Evolutionary conservation across 352 stramenopile species (phyloP), one percentile per base, ranked within the genome.

Genomic region (Phytopythium kandeliae): DNA sequence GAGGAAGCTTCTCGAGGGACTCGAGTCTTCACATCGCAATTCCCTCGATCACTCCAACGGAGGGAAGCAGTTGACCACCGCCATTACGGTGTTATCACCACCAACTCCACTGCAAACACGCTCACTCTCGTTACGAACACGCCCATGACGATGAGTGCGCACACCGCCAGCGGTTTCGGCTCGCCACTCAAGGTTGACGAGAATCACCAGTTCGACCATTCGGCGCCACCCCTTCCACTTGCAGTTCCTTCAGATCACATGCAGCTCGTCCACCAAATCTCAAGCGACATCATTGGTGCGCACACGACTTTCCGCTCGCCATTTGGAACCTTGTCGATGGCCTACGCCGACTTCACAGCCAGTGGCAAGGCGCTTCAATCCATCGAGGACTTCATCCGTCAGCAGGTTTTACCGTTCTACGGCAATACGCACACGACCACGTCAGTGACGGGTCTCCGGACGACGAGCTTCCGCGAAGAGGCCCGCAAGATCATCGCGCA

Each of bases 401-500:
- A 82, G 33, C 67, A 89, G 15, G 96, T 98, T 26, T 62, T 98
- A 44, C 95, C 96, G 1, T 81, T 96, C 10, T 98, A 98, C 64
- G 95, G 92, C 34, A 99, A 99, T 66, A 99, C 96, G 17, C 96
- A 99, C 71, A 98, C 96, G 12, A 92, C 38, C 38, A 87, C 80
- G 2, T 94, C 78, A 11, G 69, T 78, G 46, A 85, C 72, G 28
- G 77, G 78, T 0, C 51, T 85, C n/a, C 78, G 86, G 48, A 96
- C 78, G 22, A 98, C 93, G 7, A 96, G 85, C 15, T 98, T 98
- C 67, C 86, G 95, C 10, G 72, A 95, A 47, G 96, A 99, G 59
- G 91, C 95, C 17, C 71, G 96, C 16, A 4, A 31, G 44, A 97
- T 98, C 63, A 83, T 98, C 26, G 80, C 77, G 0, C 70, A 97